Evolutionary conservation across 495 filamentous ascomycete genomes (phyloP), one percentile per base, ranked within the genome.

Genomic region (Sphaerosporella brunnea): DNA sequence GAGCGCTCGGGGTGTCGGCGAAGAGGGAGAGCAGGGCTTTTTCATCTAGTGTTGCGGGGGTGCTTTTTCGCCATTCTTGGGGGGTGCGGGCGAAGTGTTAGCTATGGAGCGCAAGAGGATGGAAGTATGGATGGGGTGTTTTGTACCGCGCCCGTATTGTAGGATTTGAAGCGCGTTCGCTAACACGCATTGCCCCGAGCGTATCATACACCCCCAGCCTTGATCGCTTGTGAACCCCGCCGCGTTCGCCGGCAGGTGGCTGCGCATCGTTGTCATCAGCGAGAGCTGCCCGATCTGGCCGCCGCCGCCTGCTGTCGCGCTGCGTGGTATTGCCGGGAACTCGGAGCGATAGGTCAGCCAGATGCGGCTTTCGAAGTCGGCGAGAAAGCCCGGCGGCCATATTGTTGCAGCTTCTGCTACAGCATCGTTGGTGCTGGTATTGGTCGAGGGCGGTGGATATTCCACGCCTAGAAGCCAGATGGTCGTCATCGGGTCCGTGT

Each of bases 131-230:
- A n/a, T n/a, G n/a, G n/a, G n/a, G n/a, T n/a, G n/a, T n/a, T n/a
- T n/a, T n/a, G n/a, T n/a, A n/a, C 84, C 82, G 71, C 90, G 77
- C 3, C 90, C 90, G 24, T 93, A 66, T 39, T 68, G 68, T 30
- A 87, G 64, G 19, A 80, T 71, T 9, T 71, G 60, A 46, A 96
- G 65, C 3, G 88, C 71, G 61, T 96, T 96, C 28, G 87, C 90
- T 25, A 99, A 67, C 13, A 99, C 68, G 54, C 84, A 83, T 65
- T 99, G 92, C 8, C 90, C 92, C 0, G 88, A 93, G 54, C 92
- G 71, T 53, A 99, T 96, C 92, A 99, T 99, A 58, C 92, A 99
- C 0, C 92, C 92, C 86, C 92, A 99, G 26, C 90, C 90, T 0
- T 83, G 84, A 63, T 99, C 92, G 1, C 83, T 88, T 18, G 84